Base-by-base conservation (phyloP, 23 red algal species). In the Agarophyton chilense region DNA sequence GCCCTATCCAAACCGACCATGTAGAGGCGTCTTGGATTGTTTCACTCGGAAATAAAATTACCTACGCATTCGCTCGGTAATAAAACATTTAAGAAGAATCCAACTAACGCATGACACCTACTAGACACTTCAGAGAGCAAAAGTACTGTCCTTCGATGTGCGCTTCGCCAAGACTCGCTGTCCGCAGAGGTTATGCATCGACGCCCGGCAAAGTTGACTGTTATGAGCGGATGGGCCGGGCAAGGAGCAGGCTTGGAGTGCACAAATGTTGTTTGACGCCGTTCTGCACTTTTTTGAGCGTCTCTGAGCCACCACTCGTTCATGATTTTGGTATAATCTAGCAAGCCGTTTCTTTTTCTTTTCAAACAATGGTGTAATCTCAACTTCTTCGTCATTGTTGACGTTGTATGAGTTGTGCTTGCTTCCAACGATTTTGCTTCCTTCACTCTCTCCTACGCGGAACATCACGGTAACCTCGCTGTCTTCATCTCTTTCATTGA, bases 131-230 rank as follows among this genome's bases (percentile, higher is more conserved):
- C 28, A 62, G 8, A 62, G 8, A 62, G 56, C 56, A 62, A 22
- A 62, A 62, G 19, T 28, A 22, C n/a, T 62, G 56, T 32, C 56
- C 56, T 32, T 62, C 56, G n/a, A 32, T 62, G 56, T 62, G 28
- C 19, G 56, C 56, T 9, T 62, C 56, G 19, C 56, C 56, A 22
- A 62, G 56, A n/a, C n/a, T n/a, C n/a, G n/a, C n/a, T n/a, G n/a
- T n/a, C n/a, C n/a, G n/a, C n/a, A n/a, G n/a, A n/a, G 56, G 28
- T 62, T 62, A 32, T 62, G 56, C 56, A 32, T 62, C 56, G 56
- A 13, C 19, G 56, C 28, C 9, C 28, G 56, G n/a, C 56, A 62
- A 9, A 62, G 19, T 9, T 62, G 56, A 19, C 56, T 13, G 56
- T 62, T 62, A 19, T 62, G 56, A 28, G 56, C 56, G 56, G 56